These are phyloP conservation scores for Chenopodium suecicum DNA, from an alignment of 148 eudicot species.

Conservation along the genomic window DNA sequence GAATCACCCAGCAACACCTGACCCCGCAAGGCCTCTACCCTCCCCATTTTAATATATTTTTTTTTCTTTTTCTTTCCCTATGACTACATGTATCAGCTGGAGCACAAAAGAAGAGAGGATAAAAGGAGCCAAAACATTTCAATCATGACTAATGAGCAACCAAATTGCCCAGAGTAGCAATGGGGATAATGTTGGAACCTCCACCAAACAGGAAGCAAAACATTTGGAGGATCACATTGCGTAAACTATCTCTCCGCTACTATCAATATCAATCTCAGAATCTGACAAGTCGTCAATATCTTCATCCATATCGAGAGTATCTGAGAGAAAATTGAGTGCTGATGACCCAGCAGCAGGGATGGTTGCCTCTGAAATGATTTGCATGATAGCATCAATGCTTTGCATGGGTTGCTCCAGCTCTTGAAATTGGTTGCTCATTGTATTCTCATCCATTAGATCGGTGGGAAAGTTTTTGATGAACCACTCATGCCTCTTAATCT, in stretches of 20 bases:
- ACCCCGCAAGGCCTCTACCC: neutral
- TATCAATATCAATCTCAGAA: slow-evolving; percentile 84
- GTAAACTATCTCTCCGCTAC: slow-evolving; percentile 91
- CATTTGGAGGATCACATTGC: slow-evolving; percentile 52
- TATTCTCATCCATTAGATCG: slow-evolving; percentile 69
- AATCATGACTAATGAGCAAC: neutral
- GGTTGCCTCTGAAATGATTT: slow-evolving; percentile 90
- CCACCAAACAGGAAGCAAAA: neutral
- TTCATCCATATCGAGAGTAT: slow-evolving; percentile 62
- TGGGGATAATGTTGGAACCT: neutral
- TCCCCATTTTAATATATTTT: neutral
- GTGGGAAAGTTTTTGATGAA: slow-evolving; percentile 84
- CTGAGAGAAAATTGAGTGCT: slow-evolving; percentile 36
- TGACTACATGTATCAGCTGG: neutral
- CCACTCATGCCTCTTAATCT: slow-evolving; percentile 77
- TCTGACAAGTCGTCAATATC: slow-evolving; percentile 80
- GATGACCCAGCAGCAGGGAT: slow-evolving; percentile 72
- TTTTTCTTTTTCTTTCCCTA: neutral
- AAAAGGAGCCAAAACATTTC: neutral
- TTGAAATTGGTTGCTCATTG: slow-evolving; percentile 64
- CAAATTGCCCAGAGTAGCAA: neutral
- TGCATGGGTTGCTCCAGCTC: slow-evolving; percentile 95
- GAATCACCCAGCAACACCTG: neutral
- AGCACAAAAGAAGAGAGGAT: neutral
- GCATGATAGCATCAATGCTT: slow-evolving; percentile 76